These are phyloP conservation scores for Pelargonium myrrhifolium DNA, from an alignment of 441 rosid species.

Conservation along the genomic window DNA sequence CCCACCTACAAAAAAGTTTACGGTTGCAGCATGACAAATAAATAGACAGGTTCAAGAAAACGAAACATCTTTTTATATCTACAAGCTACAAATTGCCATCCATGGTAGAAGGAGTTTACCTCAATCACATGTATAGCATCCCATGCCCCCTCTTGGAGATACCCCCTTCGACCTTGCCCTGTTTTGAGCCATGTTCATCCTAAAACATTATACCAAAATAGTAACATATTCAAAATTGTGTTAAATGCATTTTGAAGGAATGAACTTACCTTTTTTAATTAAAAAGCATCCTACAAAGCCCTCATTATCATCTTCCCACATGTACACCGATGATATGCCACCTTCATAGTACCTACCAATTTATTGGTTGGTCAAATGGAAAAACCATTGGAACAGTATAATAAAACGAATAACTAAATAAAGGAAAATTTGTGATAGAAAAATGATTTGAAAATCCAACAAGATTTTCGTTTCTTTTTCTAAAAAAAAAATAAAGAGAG, in stretches of 20 bases:
- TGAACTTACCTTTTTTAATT: conserved; percentile 71
- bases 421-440: neutral
- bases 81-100: neutral
- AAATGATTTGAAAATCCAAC: neutral
- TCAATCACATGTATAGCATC: conserved; percentile 93
- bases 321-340: conserved; percentile 92
- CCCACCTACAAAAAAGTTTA: conserved; percentile 50
- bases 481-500: neutral
- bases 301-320: conserved; percentile 94
- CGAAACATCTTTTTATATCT: neutral
- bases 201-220: conserved; percentile 18
- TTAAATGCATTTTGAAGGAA: neutral
- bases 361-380: conserved; percentile 28
- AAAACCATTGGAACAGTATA: conserved; percentile 5
- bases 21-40: conserved; percentile 14
- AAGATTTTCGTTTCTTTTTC: neutral
- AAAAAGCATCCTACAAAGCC: conserved; percentile 87
- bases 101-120: conserved; percentile 28
- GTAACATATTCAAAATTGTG: conserved; percentile 12
- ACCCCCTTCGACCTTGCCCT: conserved; percentile 84
- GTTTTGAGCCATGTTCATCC: conserved; percentile 77
- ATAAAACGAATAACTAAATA: conserved; percentile 7
- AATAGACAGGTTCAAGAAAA: neutral
- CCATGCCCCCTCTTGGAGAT: conserved; percentile 94
- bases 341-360: conserved; percentile 88